Conservation (phyloP, 441 rosid genomes). For the Mallotus japonicus region DNA sequence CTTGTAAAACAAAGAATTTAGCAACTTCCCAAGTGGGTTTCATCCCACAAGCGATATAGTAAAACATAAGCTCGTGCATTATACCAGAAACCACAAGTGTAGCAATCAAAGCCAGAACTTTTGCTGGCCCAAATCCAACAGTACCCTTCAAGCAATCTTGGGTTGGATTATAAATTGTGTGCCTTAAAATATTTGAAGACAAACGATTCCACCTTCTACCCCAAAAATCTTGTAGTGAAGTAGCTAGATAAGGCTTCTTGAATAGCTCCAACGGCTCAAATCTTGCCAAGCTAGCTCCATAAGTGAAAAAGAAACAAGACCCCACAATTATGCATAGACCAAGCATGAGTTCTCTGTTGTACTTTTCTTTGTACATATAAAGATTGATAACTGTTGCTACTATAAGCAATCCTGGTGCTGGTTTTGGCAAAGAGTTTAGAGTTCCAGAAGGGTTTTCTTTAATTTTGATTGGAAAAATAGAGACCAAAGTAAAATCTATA, state of each 20-base stretch:
- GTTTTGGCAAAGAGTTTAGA: background rate
- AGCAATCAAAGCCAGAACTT: slow-evolving; percentile 18
- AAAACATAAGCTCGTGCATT: slow-evolving; percentile 37
- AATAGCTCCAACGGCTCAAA: slow-evolving; percentile 22
- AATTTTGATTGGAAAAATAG: slow-evolving; percentile 25
- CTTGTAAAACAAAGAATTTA: slow-evolving; percentile 35
- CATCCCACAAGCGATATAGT: slow-evolving; percentile 34
- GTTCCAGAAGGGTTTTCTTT: background rate
- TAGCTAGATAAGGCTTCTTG: slow-evolving; percentile 31
- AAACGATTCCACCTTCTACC: slow-evolving; percentile 40
- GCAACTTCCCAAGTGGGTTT: slow-evolving; percentile 39
- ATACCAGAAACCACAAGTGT: slow-evolving; percentile 33
- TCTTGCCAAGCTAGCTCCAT: background rate
- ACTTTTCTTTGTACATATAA: background rate
- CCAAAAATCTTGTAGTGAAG: slow-evolving; percentile 39
- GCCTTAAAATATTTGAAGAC: slow-evolving; percentile 30
- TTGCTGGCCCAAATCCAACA: slow-evolving; percentile 11
- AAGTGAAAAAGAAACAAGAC: background rate
- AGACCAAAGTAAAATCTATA: slow-evolving; percentile 21
- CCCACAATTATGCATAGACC: background rate
- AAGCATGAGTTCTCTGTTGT: background rate
- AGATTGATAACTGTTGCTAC: background rate
- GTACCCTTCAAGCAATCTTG: slow-evolving; percentile 6
- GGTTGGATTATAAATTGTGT: slow-evolving; percentile 27
- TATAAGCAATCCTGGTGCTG: background rate